These are phyloP conservation scores for Lodderomyces margitis DNA, from an alignment of 1,139 yeast species.

Conservation along the genomic window DNA sequence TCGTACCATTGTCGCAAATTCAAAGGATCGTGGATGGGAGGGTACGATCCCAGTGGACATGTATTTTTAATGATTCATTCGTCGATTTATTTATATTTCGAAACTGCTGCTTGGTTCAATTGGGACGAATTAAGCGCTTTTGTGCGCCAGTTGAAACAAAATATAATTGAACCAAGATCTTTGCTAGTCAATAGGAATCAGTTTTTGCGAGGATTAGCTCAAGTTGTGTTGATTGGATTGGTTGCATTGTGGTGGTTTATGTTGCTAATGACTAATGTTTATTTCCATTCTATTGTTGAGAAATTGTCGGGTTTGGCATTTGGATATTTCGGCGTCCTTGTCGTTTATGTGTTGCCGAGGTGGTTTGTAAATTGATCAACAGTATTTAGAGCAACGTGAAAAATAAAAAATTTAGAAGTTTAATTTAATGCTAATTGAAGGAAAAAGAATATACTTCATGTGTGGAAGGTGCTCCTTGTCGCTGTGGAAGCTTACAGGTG, in stretches of 20 bases:
- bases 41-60: constrained; percentile 97
- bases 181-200: constrained; percentile 14
- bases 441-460: no score
- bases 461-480: no score
- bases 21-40: constrained; percentile 83
- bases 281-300: constrained; percentile 80
- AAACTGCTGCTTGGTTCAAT: constrained; percentile 47
- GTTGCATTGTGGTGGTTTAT: constrained; percentile 78
- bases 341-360: constrained; percentile 13
- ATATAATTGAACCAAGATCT: not conserved
- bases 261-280: constrained; percentile 79
- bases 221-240: constrained; percentile 41
- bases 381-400: no score
- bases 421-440: not conserved
- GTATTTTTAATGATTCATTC: constrained; percentile 77
- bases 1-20: constrained; percentile 58
- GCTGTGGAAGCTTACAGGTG: no score
- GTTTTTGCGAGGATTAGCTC: constrained; percentile 31
- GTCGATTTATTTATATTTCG: constrained; percentile 67
- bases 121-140: constrained; percentile 1
- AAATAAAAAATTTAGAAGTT: no score
- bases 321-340: constrained; percentile 50
- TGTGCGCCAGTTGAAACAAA: not conserved
- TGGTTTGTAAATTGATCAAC: constrained; percentile 4
- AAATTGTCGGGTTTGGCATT: constrained; percentile 64